Evolutionary conservation across 2,329 filamentous ascomycete genomes (phyloP).

Genomic region (Dichotomopilus funicola): DNA sequence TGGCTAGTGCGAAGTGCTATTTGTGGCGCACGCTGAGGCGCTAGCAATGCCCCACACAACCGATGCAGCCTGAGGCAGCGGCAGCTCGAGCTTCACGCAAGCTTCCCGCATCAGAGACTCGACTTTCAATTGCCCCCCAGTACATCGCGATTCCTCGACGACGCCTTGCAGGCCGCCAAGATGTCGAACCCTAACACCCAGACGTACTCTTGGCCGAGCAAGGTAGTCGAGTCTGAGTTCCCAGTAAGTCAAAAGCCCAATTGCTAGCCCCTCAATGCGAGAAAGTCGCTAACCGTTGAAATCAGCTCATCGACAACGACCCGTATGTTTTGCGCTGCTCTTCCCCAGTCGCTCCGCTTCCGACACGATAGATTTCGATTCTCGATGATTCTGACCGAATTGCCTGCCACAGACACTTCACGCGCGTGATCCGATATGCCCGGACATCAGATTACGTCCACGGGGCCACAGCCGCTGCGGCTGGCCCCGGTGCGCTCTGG

Average conservation of each 20-base stretch:
- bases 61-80: constrained; percentile 17
- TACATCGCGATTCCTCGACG: constrained; percentile 20
- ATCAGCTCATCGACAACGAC: constrained; percentile 96
- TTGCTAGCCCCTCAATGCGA: constrained; percentile 10
- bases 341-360: background rate
- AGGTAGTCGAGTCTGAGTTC: constrained; percentile 75
- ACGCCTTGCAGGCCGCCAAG: constrained; percentile 25
- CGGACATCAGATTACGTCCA: constrained; percentile 74
- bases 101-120: constrained; percentile 15
- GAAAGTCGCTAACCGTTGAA: constrained; percentile 17
- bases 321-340: constrained; percentile 58
- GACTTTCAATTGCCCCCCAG: constrained; percentile 10
- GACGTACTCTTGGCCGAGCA: constrained; percentile 60
- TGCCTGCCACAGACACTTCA: constrained; percentile 63
- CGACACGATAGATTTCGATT: background rate
- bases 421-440: constrained; percentile 81
- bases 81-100: constrained; percentile 17
- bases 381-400: constrained; percentile 27
- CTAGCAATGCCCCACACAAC: background rate
- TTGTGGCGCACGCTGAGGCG: background rate
- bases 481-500: constrained; percentile 67
- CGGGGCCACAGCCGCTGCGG: constrained; percentile 61
- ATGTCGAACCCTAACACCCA: constrained; percentile 35
- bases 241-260: constrained; percentile 55
- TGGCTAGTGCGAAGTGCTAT: constrained; percentile 2